Conservation (phyloP, 2,329 filamentous ascomycete genomes). For the Fusarium dlaminii region DNA sequence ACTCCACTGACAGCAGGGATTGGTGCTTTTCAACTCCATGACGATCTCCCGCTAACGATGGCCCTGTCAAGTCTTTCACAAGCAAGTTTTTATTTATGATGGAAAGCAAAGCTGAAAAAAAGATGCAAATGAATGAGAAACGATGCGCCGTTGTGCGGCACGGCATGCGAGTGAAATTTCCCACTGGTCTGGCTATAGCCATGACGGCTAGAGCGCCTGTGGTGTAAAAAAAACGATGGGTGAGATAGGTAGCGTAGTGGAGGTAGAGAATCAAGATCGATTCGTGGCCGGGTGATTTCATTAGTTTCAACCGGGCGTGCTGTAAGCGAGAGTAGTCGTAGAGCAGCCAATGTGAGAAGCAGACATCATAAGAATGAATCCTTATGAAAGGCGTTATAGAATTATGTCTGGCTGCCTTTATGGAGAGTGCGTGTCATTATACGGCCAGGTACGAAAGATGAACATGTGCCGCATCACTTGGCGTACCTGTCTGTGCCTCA, state of each 20-base stretch:
- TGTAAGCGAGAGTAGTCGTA: neutral
- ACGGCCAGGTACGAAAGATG: slow-evolving; percentile 10
- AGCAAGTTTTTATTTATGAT: neutral
- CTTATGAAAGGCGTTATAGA: neutral
- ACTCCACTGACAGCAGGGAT: slow-evolving; percentile 19
- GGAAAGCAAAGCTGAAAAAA: neutral
- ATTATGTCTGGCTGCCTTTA: neutral
- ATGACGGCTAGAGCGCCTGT: slow-evolving; percentile 8
- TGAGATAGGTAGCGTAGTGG: slow-evolving; percentile 7
- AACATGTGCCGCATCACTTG: neutral
- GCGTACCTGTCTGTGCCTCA: neutral
- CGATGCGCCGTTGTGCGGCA: slow-evolving; percentile 2
- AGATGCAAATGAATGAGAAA: neutral
- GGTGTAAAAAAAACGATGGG: neutral
- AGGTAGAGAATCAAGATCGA: slow-evolving; percentile 24
- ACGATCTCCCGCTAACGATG: slow-evolving; percentile 41
- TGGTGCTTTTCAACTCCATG: slow-evolving; percentile 7
- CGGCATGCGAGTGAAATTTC: neutral
- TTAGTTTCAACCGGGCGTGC: neutral
- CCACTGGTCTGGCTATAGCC: neutral
- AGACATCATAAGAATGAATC: neutral
- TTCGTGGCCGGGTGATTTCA: slow-evolving; percentile 14
- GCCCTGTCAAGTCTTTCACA: slow-evolving; percentile 2
- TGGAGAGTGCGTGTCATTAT: neutral
- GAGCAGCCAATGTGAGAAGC: neutral